phyloP scores from a whole-genome alignment of 495 filamentous ascomycete species.

The Cenococcum geophilum region DNA sequence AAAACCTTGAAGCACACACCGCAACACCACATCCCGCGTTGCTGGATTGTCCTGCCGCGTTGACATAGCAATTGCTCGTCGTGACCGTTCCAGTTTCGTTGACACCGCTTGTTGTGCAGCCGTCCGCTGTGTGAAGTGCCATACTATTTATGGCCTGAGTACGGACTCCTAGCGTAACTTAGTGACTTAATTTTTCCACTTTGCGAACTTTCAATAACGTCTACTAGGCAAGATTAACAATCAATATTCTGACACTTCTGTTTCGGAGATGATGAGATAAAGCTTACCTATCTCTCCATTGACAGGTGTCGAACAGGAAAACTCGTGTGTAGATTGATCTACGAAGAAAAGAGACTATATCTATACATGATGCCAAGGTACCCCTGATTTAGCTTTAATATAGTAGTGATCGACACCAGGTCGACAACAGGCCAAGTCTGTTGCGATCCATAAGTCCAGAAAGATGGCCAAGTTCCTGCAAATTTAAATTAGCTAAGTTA shows the following conservation, averaged over 20 bases:
- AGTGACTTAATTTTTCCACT: background rate
- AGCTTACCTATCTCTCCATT: conserved; percentile 61
- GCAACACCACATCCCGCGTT: conserved; percentile 53
- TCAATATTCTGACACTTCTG: background rate
- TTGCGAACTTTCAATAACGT: conserved; percentile 55
- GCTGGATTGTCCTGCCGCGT: conserved; percentile 41
- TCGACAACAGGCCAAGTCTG: conserved; percentile 73
- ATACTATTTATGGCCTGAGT: conserved; percentile 50
- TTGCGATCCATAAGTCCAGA: conserved; percentile 21
- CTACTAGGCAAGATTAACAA: conserved; percentile 25
- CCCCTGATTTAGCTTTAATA: no score
- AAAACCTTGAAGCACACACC: background rate
- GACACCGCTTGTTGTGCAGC: conserved; percentile 50
- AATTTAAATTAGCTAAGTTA: background rate
- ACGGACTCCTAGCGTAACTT: conserved; percentile 47
- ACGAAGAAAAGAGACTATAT: no score
- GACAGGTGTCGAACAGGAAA: no score
- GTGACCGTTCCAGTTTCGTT: conserved; percentile 43
- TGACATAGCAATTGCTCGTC: conserved; percentile 49
- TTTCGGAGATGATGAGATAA: background rate
- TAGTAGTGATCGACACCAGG: no score
- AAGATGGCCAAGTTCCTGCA: conserved; percentile 27
- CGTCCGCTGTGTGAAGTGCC: conserved; percentile 58
- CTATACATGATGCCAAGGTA: no score
- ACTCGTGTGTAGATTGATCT: no score